These are phyloP conservation scores for Globisporangium viniferum DNA, from an alignment of 352 stramenopile genomes.

Conservation along the genomic window DNA sequence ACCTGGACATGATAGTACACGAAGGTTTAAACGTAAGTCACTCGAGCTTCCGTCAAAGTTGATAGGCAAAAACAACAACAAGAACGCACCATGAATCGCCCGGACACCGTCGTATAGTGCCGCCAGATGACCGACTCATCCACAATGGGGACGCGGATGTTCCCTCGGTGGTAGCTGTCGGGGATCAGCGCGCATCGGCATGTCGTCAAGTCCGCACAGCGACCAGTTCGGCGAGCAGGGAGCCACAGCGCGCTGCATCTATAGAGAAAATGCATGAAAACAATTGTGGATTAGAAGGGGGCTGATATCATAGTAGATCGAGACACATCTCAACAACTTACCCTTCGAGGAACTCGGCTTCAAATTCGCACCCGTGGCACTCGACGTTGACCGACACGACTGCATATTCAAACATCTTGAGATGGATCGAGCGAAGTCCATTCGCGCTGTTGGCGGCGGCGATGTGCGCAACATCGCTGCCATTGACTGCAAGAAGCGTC, in stretches of 20 bases:
- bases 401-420: slow-evolving; percentile 67
- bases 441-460: slow-evolving; percentile 9
- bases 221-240: slow-evolving; percentile 50
- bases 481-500: slow-evolving; percentile 54
- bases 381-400: slow-evolving; percentile 61
- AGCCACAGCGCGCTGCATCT: slow-evolving; percentile 65
- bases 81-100: slow-evolving; percentile 63
- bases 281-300: background rate
- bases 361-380: slow-evolving; percentile 68
- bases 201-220: slow-evolving; percentile 44
- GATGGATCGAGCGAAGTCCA: slow-evolving; percentile 30
- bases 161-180: slow-evolving; percentile 69
- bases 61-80: background rate
- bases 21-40: background rate
- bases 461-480: slow-evolving; percentile 27
- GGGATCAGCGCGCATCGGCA: slow-evolving; percentile 73
- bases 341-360: slow-evolving; percentile 71
- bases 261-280: background rate
- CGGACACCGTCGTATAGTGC: slow-evolving; percentile 60
- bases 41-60: background rate
- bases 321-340: slow-evolving; percentile 17
- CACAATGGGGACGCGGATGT: slow-evolving; percentile 59
- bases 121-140: slow-evolving; percentile 77
- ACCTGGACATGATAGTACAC: slow-evolving; percentile 18
- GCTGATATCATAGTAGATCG: background rate